These are phyloP conservation scores for Synchytrium microbalum DNA, from an alignment of 371 early-diverging fungal species.

Conservation along the genomic window DNA sequence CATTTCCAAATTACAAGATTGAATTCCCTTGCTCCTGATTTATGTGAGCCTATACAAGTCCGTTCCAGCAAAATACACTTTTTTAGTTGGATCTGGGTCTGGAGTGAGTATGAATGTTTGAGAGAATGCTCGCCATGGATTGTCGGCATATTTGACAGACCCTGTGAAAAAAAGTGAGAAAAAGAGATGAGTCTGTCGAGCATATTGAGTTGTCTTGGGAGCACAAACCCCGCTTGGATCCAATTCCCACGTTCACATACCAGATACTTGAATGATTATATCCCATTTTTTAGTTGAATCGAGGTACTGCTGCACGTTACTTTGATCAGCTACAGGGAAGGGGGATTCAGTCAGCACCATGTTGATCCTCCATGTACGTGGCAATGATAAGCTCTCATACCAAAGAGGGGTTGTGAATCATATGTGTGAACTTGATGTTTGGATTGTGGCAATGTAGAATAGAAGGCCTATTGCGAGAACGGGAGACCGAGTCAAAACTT, in stretches of 20 bases:
- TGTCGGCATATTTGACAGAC: not conserved
- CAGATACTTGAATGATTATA: not conserved
- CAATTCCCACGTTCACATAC: not conserved
- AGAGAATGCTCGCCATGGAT: not conserved
- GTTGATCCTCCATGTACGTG: no score
- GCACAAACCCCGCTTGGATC: not conserved
- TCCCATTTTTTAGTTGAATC: not conserved
- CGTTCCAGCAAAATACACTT: not conserved
- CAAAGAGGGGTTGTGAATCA: conserved; percentile 59
- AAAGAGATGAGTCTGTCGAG: no score
- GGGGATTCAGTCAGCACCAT: no score
- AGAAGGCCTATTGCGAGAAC: not conserved
- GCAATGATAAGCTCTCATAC: no score
- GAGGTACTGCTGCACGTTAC: not conserved
- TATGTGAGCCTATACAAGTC: not conserved
- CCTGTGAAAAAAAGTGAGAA: no score
- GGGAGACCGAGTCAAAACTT: no score
- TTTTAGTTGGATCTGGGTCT: conserved; percentile 3
- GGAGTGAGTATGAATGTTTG: conserved; percentile 1
- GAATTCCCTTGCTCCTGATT: no score
- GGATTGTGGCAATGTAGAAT: conserved; percentile 3
- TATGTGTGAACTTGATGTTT: conserved; percentile 54
- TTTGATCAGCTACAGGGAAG: not conserved
- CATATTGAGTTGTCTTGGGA: not conserved
- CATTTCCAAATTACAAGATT: no score